These are phyloP conservation scores for Monoraphidium neglectum DNA, from an alignment of 139 green algal species.

Conservation along the genomic window DNA sequence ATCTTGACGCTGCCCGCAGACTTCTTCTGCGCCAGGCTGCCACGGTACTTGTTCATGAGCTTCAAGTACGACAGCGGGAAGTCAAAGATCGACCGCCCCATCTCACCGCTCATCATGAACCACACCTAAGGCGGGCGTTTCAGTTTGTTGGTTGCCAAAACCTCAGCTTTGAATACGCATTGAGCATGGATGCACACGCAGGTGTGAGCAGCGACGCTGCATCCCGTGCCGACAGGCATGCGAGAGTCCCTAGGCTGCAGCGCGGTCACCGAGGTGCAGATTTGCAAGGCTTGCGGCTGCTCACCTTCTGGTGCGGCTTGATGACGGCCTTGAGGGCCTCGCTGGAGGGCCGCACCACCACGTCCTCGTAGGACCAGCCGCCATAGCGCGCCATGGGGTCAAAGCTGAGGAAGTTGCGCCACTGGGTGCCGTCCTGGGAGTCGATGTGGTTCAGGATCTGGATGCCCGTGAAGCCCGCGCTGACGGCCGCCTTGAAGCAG, in stretches of 20 bases:
- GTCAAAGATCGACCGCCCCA: conserved; percentile 17
- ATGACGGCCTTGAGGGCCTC: conserved; percentile 25
- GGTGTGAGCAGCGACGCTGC: too few relatives aligned
- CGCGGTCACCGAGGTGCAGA: too few relatives aligned
- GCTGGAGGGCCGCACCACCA: conserved; percentile 13
- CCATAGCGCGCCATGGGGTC: conserved; percentile 17
- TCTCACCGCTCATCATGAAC: conserved; percentile 35
- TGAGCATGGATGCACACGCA: too few relatives aligned
- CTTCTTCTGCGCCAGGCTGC: not conserved
- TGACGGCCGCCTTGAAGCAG: conserved; percentile 18
- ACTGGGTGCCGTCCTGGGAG: not conserved
- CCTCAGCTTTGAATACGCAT: too few relatives aligned
- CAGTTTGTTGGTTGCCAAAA: too few relatives aligned
- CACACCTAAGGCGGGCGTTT: conserved; percentile 10
- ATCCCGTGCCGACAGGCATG: too few relatives aligned
- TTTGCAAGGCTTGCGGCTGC: not conserved
- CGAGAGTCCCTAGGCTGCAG: too few relatives aligned
- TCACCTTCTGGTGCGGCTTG: conserved; percentile 20
- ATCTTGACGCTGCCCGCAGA: not conserved
- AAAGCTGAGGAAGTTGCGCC: conserved; percentile 29
- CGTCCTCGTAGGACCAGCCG: conserved; percentile 31
- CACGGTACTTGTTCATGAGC: conserved; percentile 25
- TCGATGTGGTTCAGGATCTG: conserved; percentile 39
- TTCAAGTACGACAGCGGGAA: conserved; percentile 14
- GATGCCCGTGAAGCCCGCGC: conserved; percentile 16